These are phyloP conservation scores for Exobasidium cylindrosporum DNA, from an alignment of 1,284 basidiomycete genomes.

Conservation along the genomic window DNA sequence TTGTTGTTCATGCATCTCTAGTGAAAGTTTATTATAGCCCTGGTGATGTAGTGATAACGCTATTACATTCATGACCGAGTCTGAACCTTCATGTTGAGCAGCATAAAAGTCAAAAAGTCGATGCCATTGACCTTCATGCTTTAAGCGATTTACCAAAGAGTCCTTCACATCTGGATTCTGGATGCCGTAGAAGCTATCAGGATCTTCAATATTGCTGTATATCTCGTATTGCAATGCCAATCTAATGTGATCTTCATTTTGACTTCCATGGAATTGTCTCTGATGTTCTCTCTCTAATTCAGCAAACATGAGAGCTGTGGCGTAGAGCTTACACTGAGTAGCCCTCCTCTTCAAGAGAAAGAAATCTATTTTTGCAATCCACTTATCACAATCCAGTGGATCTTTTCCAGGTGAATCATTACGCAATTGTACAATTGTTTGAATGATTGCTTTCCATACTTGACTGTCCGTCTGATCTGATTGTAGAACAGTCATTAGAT, in stretches of 20 bases:
- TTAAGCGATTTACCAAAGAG: conserved; percentile 77
- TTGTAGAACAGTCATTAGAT: conserved; percentile 59
- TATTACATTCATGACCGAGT: neutral
- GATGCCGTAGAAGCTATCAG: conserved; percentile 95
- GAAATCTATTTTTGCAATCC: conserved; percentile 74
- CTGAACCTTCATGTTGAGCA: conserved; percentile 66
- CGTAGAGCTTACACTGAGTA: conserved; percentile 74
- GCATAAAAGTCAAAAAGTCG: conserved; percentile 86
- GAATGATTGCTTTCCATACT: conserved; percentile 69
- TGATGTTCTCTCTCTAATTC: conserved; percentile 71
- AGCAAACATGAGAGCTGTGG: conserved; percentile 82
- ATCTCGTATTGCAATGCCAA: conserved; percentile 75
- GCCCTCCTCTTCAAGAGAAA: conserved; percentile 71
- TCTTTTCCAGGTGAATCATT: conserved; percentile 57
- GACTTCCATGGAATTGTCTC: neutral
- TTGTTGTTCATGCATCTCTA: conserved; percentile 52
- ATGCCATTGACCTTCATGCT: conserved; percentile 88
- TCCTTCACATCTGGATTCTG: conserved; percentile 70
- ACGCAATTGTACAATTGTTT: conserved; percentile 77
- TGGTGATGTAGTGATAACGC: conserved; percentile 67
- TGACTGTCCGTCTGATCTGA: conserved; percentile 58
- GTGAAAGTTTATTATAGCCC: conserved; percentile 79
- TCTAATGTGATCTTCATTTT: conserved; percentile 25
- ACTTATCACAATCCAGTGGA: conserved; percentile 66
- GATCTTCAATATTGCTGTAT: conserved; percentile 91